Evolutionary conservation across 1,284 basidiomycete species (phyloP).

Genomic region (Lentinus polychrous): DNA sequence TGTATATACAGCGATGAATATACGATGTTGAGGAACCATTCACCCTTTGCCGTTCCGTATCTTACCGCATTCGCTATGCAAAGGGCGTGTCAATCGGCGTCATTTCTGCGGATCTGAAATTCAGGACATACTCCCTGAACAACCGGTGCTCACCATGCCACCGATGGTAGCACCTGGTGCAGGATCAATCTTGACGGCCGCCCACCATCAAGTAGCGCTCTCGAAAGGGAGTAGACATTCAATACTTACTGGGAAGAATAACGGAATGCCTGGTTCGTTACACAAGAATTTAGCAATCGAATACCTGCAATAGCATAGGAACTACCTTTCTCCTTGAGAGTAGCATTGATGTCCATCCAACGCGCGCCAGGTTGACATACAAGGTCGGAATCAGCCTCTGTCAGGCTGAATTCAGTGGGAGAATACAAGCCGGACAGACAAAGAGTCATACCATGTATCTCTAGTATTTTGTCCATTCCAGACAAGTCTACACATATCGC

Average conservation of each 20-base stretch:
- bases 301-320: slow-evolving; percentile 19
- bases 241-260: slow-evolving; percentile 83
- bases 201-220: too few species aligned
- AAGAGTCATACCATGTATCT: slow-evolving; percentile 61
- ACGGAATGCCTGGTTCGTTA: slow-evolving; percentile 42
- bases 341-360: slow-evolving; percentile 85
- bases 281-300: neutral
- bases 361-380: slow-evolving; percentile 79
- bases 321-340: slow-evolving; percentile 50
- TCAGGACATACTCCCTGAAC: slow-evolving; percentile 62
- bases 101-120: too few species aligned
- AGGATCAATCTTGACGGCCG: slow-evolving; percentile 61
- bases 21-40: slow-evolving; percentile 69
- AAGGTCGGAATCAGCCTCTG: slow-evolving; percentile 75
- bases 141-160: slow-evolving; percentile 87
- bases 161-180: slow-evolving; percentile 80
- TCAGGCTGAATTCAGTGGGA: neutral
- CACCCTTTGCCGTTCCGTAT: slow-evolving; percentile 47
- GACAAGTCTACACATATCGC: slow-evolving; percentile 63
- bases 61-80: slow-evolving; percentile 53
- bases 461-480: slow-evolving; percentile 78
- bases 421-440: slow-evolving; percentile 6
- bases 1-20: slow-evolving; percentile 11
- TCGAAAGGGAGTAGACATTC: slow-evolving; percentile 4
- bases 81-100: neutral